Conservation (phyloP, 1,139 yeast species). For the Nakaseomyces kungkrabaensis region DNA sequence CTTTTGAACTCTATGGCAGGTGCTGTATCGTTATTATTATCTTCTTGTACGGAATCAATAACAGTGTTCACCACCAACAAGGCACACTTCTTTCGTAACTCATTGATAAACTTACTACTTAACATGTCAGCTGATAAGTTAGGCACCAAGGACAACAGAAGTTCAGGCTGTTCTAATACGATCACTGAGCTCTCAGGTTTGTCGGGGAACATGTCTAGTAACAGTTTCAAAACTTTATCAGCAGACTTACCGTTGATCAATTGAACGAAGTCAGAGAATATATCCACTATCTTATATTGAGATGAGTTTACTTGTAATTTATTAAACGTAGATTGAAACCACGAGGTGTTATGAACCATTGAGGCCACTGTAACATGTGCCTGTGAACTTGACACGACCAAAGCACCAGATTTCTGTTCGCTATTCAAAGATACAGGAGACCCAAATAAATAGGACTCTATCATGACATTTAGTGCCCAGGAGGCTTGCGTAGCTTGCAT, state of each 20-base stretch:
- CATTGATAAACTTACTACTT: constrained; percentile 19
- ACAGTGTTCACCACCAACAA: constrained; percentile 19
- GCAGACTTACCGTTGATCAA: constrained; percentile 23
- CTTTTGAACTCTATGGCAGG: constrained; percentile 18
- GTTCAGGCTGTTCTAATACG: constrained; percentile 28
- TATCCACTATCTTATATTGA: constrained; percentile 15
- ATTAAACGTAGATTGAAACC: constrained; percentile 14
- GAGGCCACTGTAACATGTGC: constrained; percentile 20
- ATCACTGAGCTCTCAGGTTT: constrained; percentile 10
- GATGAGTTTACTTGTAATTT: constrained; percentile 17
- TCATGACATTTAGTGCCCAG: constrained; percentile 45
- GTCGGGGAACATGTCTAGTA: constrained; percentile 15
- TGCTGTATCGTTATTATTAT: constrained; percentile 8
- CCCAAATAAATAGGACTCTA: constrained; percentile 29
- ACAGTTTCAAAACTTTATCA: constrained; percentile 10
- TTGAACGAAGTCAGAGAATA: constrained; percentile 19
- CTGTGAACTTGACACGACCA: not conserved
- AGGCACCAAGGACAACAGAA: constrained; percentile 20
- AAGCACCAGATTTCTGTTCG: not conserved
- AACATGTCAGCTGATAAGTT: constrained; percentile 23
- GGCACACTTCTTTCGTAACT: constrained; percentile 20
- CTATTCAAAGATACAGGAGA: constrained; percentile 19
- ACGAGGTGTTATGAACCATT: constrained; percentile 20
- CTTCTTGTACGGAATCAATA: constrained; percentile 15
- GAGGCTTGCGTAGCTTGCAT: constrained; percentile 54